A percentile compares a stretch with the other conserved stretches of the same genome.
phyloP scores from a whole-genome alignment of 352 stramenopile species.

The Aphanomyces stellatus region DNA sequence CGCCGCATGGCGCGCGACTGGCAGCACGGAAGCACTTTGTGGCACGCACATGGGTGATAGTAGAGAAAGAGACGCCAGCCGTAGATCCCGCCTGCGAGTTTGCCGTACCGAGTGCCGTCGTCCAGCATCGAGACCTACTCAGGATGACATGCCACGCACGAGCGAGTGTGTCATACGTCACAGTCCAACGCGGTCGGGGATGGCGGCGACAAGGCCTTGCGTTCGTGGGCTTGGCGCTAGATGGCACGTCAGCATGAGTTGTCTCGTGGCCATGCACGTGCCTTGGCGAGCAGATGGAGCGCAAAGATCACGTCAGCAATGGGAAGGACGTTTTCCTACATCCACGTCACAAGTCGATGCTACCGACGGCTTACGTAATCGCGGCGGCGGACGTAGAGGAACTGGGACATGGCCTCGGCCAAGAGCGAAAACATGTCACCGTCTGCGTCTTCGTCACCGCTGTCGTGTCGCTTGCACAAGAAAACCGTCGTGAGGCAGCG shows the following conservation, averaged over 20 bases:
- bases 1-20: not conserved
- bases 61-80: slow-evolving; percentile 71
- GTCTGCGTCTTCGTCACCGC: slow-evolving; percentile 34
- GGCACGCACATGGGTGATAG: slow-evolving; percentile 64
- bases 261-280: no score
- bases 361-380: slow-evolving; percentile 23
- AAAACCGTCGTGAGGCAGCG: slow-evolving; percentile 54
- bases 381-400: slow-evolving; percentile 67
- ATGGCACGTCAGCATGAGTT: not conserved
- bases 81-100: slow-evolving; percentile 66
- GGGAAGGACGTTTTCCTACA: slow-evolving; percentile 48
- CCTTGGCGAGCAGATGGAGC: slow-evolving; percentile 49
- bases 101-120: slow-evolving; percentile 55
- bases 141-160: not conserved
- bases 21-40: slow-evolving; percentile 49
- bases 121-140: slow-evolving; percentile 38
- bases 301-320: slow-evolving; percentile 69
- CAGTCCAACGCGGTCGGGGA: not conserved
- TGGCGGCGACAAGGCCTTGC: not conserved
- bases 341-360: not conserved
- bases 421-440: slow-evolving; percentile 62
- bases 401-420: slow-evolving; percentile 53
- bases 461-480: slow-evolving; percentile 41
- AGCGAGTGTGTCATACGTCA: not conserved
- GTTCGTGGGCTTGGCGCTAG: slow-evolving; percentile 7